These are phyloP conservation scores for Lentinula sp. DNA, from an alignment of 768 basidiomycete species.

Conservation along the genomic window DNA sequence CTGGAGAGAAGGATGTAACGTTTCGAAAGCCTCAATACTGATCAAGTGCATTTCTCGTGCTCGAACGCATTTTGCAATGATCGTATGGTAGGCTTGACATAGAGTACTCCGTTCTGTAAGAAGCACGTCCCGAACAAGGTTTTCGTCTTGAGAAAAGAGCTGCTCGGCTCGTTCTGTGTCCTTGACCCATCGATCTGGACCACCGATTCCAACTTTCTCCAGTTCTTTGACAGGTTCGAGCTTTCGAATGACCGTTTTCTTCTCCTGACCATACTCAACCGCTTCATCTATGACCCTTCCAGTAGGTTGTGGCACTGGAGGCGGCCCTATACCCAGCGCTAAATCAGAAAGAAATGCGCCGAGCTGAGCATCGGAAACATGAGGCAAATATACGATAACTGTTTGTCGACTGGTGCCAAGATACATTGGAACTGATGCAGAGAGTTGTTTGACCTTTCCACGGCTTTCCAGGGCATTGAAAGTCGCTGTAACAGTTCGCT, in stretches of 20 bases:
- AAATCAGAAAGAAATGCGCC: constrained; percentile 53
- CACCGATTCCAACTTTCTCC: constrained; percentile 34
- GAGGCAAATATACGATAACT: constrained; percentile 61
- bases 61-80: constrained; percentile 60
- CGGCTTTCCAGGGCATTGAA: constrained; percentile 57
- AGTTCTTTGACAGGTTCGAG: constrained; percentile 38
- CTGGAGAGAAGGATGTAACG: constrained; percentile 25
- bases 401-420: constrained; percentile 56
- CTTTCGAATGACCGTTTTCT: constrained; percentile 17
- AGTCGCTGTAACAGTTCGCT: constrained; percentile 58
- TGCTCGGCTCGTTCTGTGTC: constrained; percentile 41
- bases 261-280: constrained; percentile 48
- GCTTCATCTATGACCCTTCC: constrained; percentile 49
- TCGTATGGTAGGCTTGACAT: constrained; percentile 72
- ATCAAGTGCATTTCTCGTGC: constrained; percentile 59
- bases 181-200: constrained; percentile 36
- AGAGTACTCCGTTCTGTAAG: constrained; percentile 65
- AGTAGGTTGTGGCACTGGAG: constrained; percentile 26
- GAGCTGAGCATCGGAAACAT: constrained; percentile 44
- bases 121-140: constrained; percentile 52
- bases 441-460: constrained; percentile 65
- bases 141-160: constrained; percentile 47
- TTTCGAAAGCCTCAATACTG: constrained; percentile 42
- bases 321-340: constrained; percentile 25
- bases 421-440: constrained; percentile 51